Base-by-base conservation (phyloP, 177 flowering plant species). In the Vitis hybrid region DNA sequence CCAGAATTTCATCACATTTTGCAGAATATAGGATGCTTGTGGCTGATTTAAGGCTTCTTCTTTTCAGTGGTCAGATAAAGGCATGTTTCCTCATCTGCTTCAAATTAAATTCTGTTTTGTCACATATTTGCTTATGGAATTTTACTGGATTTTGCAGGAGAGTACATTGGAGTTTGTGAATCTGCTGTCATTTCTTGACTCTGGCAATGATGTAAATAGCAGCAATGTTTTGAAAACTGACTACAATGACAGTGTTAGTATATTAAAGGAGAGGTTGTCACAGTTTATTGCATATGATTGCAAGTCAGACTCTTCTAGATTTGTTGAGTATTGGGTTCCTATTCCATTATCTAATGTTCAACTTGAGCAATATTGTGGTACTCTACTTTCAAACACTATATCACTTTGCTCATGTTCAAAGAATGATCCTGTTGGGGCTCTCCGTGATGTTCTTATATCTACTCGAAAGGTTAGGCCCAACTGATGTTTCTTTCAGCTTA, bases 291-390 rank as follows among this genome's bases (percentile, higher is more conserved):
- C 75, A 57, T 76, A 73, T 75, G 84, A 71, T 10, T 58, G 77
- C 74, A 87, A 80, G 68, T 50, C 81, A 5, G 90, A 79, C 34
- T 74, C 84, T 39, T 85, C 89, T 53, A 86, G 80, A 68, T 88
- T 90, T 83, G 66, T 74, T 7, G 99, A 96, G 80, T 90, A 87
- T 59, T 94, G 97, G 99, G 89, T 94, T 69, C 99, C 99, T 60
- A 87, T 80, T 52, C 78, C 66, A 74, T 75, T 96, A 59, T 90
- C 98, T 20, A 77, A 82, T 74, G 69, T 87, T 61, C 99, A 94
- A 76, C 92, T 96, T 65, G 99, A 96, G 85, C 94, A 83, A 70
- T 96, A 96, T 73, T 94, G 97, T 85, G 73, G 68, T 63, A 81
- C 81, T 51, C 79, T 96, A 49, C 78, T 90, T 59, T 71, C 86